Evolutionary conservation across 2,329 filamentous ascomycete species (phyloP), one percentile per base, ranked within the genome.

Genomic region (Aureobasidium uvarum): DNA sequence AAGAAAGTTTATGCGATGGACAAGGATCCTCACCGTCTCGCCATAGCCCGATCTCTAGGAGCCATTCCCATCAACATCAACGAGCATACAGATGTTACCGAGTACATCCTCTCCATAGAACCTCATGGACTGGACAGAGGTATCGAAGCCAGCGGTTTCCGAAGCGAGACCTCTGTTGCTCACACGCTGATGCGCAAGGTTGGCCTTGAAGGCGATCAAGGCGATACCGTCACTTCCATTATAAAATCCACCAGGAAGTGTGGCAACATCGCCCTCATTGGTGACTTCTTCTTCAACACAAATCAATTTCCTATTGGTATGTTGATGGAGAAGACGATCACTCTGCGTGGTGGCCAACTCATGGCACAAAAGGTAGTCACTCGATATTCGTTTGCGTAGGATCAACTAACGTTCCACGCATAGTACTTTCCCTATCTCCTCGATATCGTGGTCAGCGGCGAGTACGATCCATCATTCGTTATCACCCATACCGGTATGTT

Each of bases 1-100:
- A 84, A 83, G 66, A 94, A 88, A 75, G 84, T 97, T 1, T 76
- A 75, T 66, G 75, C 71, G 10, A 67, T 77, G 20, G 75, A 77
- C 67, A 73, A 71, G 25, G 74, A 76, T 63, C 62, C 68, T 3
- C 45, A 71, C 16, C 71, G 75, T 20, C 68, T 76, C 13, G 56
- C 62, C 23, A 67, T 75, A 14, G 75, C 75, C 1, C 67, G 71
- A 63, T 66, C 65, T 0, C 73, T 72, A 64, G 73, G 74, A 36
- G 73, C 74, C 2, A 25, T 51, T 11, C 25, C 48, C 3, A 20
- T 33, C 28, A 20, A 51, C 48, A 33, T 51, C 16, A 51, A 51
- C 6, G 48, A 51, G 2, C 48, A 51, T 33, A n/a, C 8, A n/a
- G 48, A 51, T 20, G 48, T 33, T 7, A 45, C 23, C 13, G 64